Conservation (phyloP, 441 rosid genomes). For the Mallotus japonicus region DNA sequence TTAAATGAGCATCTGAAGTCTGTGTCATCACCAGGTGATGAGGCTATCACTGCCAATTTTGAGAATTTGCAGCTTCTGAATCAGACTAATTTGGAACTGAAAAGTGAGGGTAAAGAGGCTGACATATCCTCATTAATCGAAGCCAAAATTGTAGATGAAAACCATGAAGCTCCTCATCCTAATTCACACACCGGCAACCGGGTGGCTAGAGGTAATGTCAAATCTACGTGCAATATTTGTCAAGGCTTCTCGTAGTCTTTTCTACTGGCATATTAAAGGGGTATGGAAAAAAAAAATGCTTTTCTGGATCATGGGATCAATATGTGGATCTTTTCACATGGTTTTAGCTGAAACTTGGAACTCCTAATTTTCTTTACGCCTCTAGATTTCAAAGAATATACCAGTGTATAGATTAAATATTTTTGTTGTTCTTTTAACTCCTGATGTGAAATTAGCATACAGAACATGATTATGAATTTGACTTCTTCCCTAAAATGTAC, state of each 20-base stretch:
- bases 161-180: slow-evolving; percentile 41
- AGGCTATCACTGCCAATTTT: slow-evolving; percentile 30
- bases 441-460: neutral
- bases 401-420: neutral
- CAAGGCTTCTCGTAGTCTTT: slow-evolving; percentile 6
- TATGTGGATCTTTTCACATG: neutral
- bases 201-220: slow-evolving; percentile 57
- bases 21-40: slow-evolving; percentile 28
- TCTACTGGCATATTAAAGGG: neutral
- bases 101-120: slow-evolving; percentile 42
- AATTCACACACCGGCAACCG: slow-evolving; percentile 36
- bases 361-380: neutral
- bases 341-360: neutral
- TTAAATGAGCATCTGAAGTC: slow-evolving; percentile 32
- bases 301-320: neutral
- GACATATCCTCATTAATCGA: slow-evolving; percentile 36
- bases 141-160: slow-evolving; percentile 47
- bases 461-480: neutral
- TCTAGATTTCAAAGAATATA: neutral
- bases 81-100: slow-evolving; percentile 33
- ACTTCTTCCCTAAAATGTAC: neutral
- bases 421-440: neutral
- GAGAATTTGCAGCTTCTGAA: slow-evolving; percentile 38
- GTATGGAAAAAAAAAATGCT: neutral
- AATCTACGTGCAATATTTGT: slow-evolving; percentile 15